Base-by-base conservation (phyloP, 345 rosid species). In the Aurinia saxatilis region DNA sequence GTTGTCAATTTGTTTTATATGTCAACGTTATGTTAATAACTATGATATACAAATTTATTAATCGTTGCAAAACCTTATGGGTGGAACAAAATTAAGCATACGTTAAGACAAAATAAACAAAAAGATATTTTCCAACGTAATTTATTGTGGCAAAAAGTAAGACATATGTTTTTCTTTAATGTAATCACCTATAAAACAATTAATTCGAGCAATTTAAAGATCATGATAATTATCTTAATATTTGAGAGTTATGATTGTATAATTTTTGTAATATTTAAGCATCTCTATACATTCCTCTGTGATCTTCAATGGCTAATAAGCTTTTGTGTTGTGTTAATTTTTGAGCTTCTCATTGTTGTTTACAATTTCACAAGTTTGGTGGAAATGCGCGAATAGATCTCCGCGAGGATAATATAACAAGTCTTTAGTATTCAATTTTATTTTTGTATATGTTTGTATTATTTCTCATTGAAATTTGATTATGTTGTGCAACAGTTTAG, bases 61-160 rank as follows among this genome's bases (percentile, higher is more conserved):
- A n/a, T n/a, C n/a, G 30, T 31, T 21, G 8, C 46, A 19, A 39
- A 47, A 39, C 37, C 44, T 63, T 31, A 39, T 47, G 38, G 58
- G 57, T 55, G 40, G 58, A 70, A 15, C 19, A 55, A 70, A n/a
- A 64, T 62, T 62, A 39, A 63, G 57, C 63, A 70, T 33, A 70
- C 68, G 58, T 48, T 40, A 63, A 55, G 33, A 62, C 46, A 54
- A 51, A 46, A 29, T 31, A 39, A 5, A 45, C 16, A 12, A 13
- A 47, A 36, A 25, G 40, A 27, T 54, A 4, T 21, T 52, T 17
- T 6, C 11, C 14, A 61, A 46, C 13, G 12, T 47, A 7, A 57
- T 31, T 54, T 30, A 60, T 37, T 37, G 36, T 34, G 41, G 12
- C 41, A 68, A 60, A n/a, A 53, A 55, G 18, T 44, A 35, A 60